Evolutionary conservation across 306 rosid species (phyloP), one percentile per base, ranked within the genome.

Genomic region (Quercus mongolica): DNA sequence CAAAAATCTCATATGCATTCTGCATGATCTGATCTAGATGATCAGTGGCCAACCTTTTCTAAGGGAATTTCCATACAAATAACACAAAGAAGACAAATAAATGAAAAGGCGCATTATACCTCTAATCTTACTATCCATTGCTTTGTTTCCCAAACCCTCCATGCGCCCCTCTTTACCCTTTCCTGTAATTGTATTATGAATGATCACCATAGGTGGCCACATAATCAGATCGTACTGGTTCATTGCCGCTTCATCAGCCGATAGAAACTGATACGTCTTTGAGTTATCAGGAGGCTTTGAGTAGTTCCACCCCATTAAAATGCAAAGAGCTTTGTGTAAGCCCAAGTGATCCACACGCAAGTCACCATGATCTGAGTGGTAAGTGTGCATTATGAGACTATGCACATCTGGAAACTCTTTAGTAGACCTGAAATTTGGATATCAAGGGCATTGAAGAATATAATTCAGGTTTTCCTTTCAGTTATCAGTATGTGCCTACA

Each of bases 91-190:
- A 76, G 67, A 76, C 58, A 79, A 77, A 84, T 25, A 35, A 79
- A 84, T 82, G 81, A 83, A 82, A 78, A 79, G 76, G 86, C 56
- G 77, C 62, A 79, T 68, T 84, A 88, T 96, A 96, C 99, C 99
- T 96, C 97, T 90, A 83, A 93, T 84, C 85, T 65, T 86, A 92
- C 62, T 85, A 90, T 93, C 99, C 99, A 96, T 91, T n/a, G 85
- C 83, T 89, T 96, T 96, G 95, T 93, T 96, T 86, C 99, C 99
- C 90, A 93, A 79, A 87, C 99, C 99, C 86, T 96, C 99, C 94
- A 91, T 89, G 84, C 96, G 96, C 71, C 99, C 99, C 77, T 91
- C 96, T 85, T 90, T 96, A 83, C 83, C 84, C 93, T 87, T 96
- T 79, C 96, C 99, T 4, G 93, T 96, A 85, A 86, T 83, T 21